Conservation (phyloP, 2,329 filamentous ascomycete genomes). For the Verticillium dahliae region DNA sequence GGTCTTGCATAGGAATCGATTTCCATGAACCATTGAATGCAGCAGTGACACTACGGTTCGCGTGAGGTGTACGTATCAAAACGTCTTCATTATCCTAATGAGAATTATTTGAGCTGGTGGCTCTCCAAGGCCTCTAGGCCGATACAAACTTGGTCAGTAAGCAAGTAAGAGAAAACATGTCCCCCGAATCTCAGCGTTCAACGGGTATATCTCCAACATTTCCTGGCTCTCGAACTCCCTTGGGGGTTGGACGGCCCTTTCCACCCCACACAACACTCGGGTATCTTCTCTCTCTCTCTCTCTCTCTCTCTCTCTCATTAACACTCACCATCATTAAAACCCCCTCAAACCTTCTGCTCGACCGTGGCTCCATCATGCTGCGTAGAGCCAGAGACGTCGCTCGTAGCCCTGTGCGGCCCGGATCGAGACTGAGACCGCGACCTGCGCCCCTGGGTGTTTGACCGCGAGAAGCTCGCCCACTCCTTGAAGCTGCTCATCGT, state of each 20-base stretch:
- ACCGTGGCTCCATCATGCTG: slow-evolving; percentile 1
- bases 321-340: too few relatives aligned
- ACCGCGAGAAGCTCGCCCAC: slow-evolving; percentile 25
- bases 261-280: neutral
- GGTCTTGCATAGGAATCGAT: neutral
- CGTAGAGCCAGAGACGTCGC: slow-evolving; percentile 11
- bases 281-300: neutral
- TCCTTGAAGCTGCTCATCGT: slow-evolving; percentile 46
- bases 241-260: neutral
- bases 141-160: too few relatives aligned
- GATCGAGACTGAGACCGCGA: neutral
- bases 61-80: too few relatives aligned
- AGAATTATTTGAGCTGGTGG: too few relatives aligned
- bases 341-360: neutral
- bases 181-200: neutral
- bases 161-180: too few relatives aligned
- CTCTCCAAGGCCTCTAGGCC: too few relatives aligned
- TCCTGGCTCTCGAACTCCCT: neutral
- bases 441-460: neutral
- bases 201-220: neutral
- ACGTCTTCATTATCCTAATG: too few relatives aligned
- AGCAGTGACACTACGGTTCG: neutral
- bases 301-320: too few relatives aligned
- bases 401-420: slow-evolving; percentile 4
- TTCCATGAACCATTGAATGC: neutral